Evolutionary conservation across 1,139 yeast species (phyloP).

Genomic region (Suhomyces coccinellae): DNA sequence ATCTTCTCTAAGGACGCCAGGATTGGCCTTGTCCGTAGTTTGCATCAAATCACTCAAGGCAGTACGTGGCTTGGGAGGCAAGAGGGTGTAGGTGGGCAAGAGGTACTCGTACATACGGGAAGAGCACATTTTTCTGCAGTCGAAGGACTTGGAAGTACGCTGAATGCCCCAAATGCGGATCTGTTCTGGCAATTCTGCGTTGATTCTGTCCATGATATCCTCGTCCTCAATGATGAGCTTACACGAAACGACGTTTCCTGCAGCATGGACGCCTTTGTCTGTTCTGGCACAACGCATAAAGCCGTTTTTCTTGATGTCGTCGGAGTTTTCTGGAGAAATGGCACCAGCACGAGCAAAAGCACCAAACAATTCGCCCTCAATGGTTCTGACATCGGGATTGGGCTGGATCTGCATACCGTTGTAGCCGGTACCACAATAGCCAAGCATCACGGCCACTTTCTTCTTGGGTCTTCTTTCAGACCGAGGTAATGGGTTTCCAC

Average conservation of each 20-base stretch:
- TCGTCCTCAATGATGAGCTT: conserved; percentile 87
- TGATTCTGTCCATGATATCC: conserved; percentile 73
- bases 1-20: conserved; percentile 63
- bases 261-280: conserved; percentile 99
- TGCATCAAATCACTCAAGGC: conserved; percentile 60
- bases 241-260: conserved; percentile 88
- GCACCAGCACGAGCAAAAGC: conserved; percentile 92
- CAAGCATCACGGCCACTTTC: conserved; percentile 90
- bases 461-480: conserved; percentile 75
- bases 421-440: conserved; percentile 97
- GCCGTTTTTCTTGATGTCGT: conserved; percentile 85
- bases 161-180: conserved; percentile 92
- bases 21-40: conserved; percentile 52
- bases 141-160: conserved; percentile 87
- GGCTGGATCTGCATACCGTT: conserved; percentile 89
- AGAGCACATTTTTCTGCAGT: conserved; percentile 92
- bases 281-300: conserved; percentile 97
- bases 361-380: conserved; percentile 84
- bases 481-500: conserved; percentile 58
- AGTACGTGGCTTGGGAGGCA: conserved; percentile 85
- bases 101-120: conserved; percentile 92
- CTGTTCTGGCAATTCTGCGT: conserved; percentile 73
- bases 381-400: conserved; percentile 87
- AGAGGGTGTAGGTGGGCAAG: conserved; percentile 83
- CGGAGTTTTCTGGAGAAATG: conserved; percentile 82